Base-by-base conservation (phyloP, 306 rosid genomes). In the Lablab purpureus region DNA sequence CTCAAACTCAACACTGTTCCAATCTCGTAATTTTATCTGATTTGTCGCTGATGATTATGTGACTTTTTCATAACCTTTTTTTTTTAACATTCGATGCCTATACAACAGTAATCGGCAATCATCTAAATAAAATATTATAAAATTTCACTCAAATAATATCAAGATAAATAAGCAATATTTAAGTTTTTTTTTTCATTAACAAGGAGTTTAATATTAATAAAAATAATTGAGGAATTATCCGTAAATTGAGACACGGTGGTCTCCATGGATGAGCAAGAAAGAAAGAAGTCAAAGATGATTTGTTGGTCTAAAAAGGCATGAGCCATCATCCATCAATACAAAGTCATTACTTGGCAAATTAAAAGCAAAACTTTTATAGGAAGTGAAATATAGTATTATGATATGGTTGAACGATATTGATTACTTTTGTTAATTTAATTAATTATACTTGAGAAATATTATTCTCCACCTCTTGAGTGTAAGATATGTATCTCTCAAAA, bases 301-400 rank as follows among this genome's bases (percentile, higher is more conserved):
- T 32, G 70, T 81, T 52, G 81, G 81, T 75, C 56, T 47, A 27
- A 56, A 67, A 81, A 74, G 76, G 46, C 56, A 56, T 62, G 2
- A 37, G 4, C 1, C 9, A 36, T 66, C n/a, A 65, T 2, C n/a
- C n/a, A 37, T 37, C 47, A 70, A 73, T 30, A 67, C 66, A 75
- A 74, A 74, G 58, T 47, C 51, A 73, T 65, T 65, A 80, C 23
- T 14, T 25, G 28, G 40, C 41, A 52, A 73, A 74, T 74, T 55
- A 41, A 81, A 81, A 81, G 71, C 32, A 60, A 81, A 67, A 21
- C 36, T 23, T 69, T 82, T n/a, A 34, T 30, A 68, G 49, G 60
- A 76, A 14, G 51, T 69, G 77, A 69, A 82, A 75, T 68, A 69
- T 68, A 76, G 81, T 43, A 28, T 25, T 50, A 54, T 54, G 21